A percentile compares a stretch with the other conserved stretches of the same genome.
Conservation (phyloP, 1,284 basidiomycete genomes). For the Exobasidium cylindrosporum region DNA sequence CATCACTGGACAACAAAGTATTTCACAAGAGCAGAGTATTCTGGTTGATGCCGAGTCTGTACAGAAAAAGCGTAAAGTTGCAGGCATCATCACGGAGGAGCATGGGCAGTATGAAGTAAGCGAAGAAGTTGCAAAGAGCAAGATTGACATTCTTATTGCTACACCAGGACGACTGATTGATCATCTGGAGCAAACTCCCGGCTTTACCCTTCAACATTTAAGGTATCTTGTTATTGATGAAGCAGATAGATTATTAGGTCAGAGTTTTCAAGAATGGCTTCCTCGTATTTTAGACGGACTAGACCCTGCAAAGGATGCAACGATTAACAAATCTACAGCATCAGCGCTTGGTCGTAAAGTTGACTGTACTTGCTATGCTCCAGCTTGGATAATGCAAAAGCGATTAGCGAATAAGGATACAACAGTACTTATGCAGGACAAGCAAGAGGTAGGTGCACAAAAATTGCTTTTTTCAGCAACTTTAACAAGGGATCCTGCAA, state of each 20-base stretch:
- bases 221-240: slow-evolving; percentile 96
- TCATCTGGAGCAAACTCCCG: slow-evolving; percentile 75
- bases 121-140: slow-evolving; percentile 48
- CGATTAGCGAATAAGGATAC: neutral
- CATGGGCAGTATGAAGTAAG: neutral
- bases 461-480: slow-evolving; percentile 97
- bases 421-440: neutral
- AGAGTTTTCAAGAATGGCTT: slow-evolving; percentile 94
- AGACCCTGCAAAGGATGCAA: neutral
- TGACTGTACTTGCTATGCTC: neutral
- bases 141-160: slow-evolving; percentile 88
- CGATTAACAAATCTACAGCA: slow-evolving; percentile 9
- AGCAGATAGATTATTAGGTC: slow-evolving; percentile 87
- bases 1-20: slow-evolving; percentile 51
- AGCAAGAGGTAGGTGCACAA: slow-evolving; percentile 58
- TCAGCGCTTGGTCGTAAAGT: neutral
- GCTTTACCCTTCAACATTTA: slow-evolving; percentile 86
- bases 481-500: slow-evolving; percentile 86
- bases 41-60: slow-evolving; percentile 3
- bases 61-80: neutral
- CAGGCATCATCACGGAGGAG: neutral
- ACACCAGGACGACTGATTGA: slow-evolving; percentile 94
- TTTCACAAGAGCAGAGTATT: slow-evolving; percentile 46
- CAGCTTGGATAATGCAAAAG: neutral
- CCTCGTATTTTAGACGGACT: slow-evolving; percentile 33